A percentile compares a stretch with the other conserved stretches of the same genome.
phyloP scores from a whole-genome alignment of 768 basidiomycete genomes.

The Flagelloscypha sp. region DNA sequence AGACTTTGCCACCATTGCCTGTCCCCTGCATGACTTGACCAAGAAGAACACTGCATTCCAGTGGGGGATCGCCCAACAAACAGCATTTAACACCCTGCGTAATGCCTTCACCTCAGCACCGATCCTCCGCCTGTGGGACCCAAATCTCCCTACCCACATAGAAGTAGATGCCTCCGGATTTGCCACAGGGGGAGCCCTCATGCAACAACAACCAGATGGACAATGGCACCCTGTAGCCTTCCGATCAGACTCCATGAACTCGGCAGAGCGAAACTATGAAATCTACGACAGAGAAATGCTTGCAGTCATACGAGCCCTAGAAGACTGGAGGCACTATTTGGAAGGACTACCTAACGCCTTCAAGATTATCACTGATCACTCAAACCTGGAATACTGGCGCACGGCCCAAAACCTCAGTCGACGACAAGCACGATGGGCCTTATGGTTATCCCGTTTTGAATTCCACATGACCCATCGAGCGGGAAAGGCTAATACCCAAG shows the following conservation, averaged over 20 bases:
- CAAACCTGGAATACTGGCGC: conserved; percentile 23
- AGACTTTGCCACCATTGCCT: conserved; percentile 18
- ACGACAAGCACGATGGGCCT: conserved; percentile 27
- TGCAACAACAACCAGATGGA: conserved; percentile 14
- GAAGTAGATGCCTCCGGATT: conserved; percentile 24
- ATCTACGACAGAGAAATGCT: conserved; percentile 45
- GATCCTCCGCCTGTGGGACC: conserved; percentile 13
- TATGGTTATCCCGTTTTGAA: conserved; percentile 13
- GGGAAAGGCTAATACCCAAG: conserved; percentile 9
- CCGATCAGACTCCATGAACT: conserved; percentile 19
- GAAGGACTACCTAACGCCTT: conserved; percentile 1
- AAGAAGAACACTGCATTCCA: conserved; percentile 13
- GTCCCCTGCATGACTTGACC: conserved; percentile 13
- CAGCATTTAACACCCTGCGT: conserved; percentile 21
- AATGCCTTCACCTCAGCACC: conserved; percentile 16
- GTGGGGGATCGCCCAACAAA: conserved; percentile 13
- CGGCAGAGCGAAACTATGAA: conserved; percentile 37
- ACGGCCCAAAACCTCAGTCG: conserved; percentile 19
- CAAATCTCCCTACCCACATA: conserved; percentile 11
- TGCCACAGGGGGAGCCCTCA: conserved; percentile 20
- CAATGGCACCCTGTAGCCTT: conserved; percentile 31
- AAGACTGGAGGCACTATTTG: conserved; percentile 4
- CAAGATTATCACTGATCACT: conserved; percentile 18
- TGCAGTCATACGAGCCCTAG: conserved; percentile 28
- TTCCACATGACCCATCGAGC: conserved; percentile 13